Conservation (phyloP, 495 filamentous ascomycete species). For the Neurospora sp. region DNA sequence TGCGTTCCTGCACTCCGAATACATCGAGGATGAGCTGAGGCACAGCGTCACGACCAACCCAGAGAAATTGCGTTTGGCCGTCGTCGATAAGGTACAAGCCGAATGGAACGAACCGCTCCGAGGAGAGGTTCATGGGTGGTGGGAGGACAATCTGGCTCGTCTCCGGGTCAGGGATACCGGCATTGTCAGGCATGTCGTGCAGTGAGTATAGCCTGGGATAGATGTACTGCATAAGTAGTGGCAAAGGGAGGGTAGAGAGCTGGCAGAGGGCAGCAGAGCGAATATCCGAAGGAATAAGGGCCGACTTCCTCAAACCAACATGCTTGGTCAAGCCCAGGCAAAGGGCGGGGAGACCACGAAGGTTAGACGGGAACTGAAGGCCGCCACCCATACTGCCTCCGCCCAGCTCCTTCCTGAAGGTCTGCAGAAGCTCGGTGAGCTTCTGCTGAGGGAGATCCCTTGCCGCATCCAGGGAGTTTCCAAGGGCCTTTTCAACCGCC, state of each 20-base stretch:
- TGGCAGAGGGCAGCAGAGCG: conserved; percentile 86
- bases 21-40: conserved; percentile 83
- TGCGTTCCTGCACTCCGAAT: conserved; percentile 72
- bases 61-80: conserved; percentile 94
- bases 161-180: conserved; percentile 71
- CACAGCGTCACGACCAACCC: conserved; percentile 89
- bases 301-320: conserved; percentile 86
- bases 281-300: conserved; percentile 93
- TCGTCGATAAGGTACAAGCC: conserved; percentile 98
- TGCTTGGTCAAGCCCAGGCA: conserved; percentile 95
- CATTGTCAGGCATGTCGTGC: conserved; percentile 96
- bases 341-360: conserved; percentile 76
- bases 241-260: conserved; percentile 84
- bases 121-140: conserved; percentile 76
- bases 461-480: conserved; percentile 80
- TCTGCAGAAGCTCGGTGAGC: conserved; percentile 83
- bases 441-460: conserved; percentile 84
- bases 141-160: conserved; percentile 85
- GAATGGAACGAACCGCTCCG: conserved; percentile 76
- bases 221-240: conserved; percentile 92
- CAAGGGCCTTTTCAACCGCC: conserved; percentile 82
- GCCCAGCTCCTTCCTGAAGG: conserved; percentile 93
- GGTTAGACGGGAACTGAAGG: conserved; percentile 86
- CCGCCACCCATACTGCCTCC: conserved; percentile 92
- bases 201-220: conserved; percentile 89